Evolutionary conservation across 805 yeast genomes (phyloP), one percentile per base, ranked within the genome.

Genomic region (Hermanozyma aechmeae): DNA sequence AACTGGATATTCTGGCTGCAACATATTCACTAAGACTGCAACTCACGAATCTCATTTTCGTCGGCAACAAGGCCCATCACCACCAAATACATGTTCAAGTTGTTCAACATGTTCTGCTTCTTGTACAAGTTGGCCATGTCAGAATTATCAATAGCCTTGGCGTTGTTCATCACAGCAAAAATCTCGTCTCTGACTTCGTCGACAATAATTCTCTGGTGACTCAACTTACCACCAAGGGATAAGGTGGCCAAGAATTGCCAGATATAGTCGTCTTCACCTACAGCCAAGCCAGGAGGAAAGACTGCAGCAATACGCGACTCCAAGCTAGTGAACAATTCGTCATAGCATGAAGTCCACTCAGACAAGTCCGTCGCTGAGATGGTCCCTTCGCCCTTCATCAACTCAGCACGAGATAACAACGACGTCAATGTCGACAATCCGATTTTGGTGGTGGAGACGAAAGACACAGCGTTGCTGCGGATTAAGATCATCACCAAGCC

Each of bases 241-340:
- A 89, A 68, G 10, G 95, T 80, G 14, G 98, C 98, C 54, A 89
- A 71, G 50, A 89, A 87, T 60, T 89, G 96, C 98, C 98, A 89
- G 28, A 85, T 85, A 48, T 87, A 86, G 21, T 61, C 86, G 46
- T 80, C 89, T 30, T 62, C 61, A 23, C 52, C 51, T 23, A 58
- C 63, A 28, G 58, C 65, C 28, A 55, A 60, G 34, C 19, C 62
- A 24, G 89, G 83, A 31, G 96, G 95, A 78, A 89, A 87, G 25
- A 87, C 72, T 12, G 74, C 63, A 1, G 79, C 66, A 33, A 89
- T 67, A 51, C 84, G 75, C 4, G 85, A 81, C 55, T 84, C 92
- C 40, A 87, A 60, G 2, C 79, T 66, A 12, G 79, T 75, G 61
- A 89, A 89, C 34, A 89, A 61, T 42, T 73, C 76, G 53, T 84